Conservation (phyloP, 371 early-diverging fungal genomes). For the Phascolomyces articulosus region DNA sequence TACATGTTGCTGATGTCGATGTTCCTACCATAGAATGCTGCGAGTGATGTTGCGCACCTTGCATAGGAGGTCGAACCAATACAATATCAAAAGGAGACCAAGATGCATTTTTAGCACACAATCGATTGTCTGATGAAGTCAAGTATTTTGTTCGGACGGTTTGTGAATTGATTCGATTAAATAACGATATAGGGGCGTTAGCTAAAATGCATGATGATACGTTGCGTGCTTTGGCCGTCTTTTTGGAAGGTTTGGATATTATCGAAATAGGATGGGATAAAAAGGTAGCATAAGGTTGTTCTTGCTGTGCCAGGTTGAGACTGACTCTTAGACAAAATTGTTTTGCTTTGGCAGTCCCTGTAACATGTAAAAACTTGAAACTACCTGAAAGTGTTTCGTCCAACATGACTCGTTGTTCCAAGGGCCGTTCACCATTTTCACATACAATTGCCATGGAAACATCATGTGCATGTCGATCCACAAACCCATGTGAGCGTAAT, state of each 20-base stretch:
- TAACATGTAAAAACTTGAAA: constrained; percentile 77
- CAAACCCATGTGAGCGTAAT: constrained; percentile 2
- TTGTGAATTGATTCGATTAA: constrained; percentile 85
- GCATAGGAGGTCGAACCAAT: constrained; percentile 52
- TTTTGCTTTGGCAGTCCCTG: constrained; percentile 79
- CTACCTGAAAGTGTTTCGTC: constrained; percentile 53
- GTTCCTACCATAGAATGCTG: no score
- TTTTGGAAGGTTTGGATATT: constrained; percentile 88
- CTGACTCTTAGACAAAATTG: constrained; percentile 71
- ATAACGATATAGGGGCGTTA: constrained; percentile 70
- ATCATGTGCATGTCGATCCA: constrained; percentile 27
- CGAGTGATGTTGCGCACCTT: constrained; percentile 14
- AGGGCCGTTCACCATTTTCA: constrained; percentile 49
- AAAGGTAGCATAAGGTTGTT: constrained; percentile 55
- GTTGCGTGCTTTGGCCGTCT: constrained; percentile 80
- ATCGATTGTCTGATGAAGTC: constrained; percentile 56
- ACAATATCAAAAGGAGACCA: constrained; percentile 81
- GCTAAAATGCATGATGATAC: constrained; percentile 73
- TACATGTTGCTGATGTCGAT: constrained; percentile 10
- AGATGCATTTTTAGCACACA: constrained; percentile 74
- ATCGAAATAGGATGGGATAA: constrained; percentile 75
- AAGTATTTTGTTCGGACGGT: constrained; percentile 86
- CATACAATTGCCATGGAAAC: constrained; percentile 68
- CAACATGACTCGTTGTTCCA: constrained; percentile 61
- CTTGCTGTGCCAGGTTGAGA: constrained; percentile 22